Conservation (phyloP, 768 basidiomycete species). For the Boletus reticuloceps region DNA sequence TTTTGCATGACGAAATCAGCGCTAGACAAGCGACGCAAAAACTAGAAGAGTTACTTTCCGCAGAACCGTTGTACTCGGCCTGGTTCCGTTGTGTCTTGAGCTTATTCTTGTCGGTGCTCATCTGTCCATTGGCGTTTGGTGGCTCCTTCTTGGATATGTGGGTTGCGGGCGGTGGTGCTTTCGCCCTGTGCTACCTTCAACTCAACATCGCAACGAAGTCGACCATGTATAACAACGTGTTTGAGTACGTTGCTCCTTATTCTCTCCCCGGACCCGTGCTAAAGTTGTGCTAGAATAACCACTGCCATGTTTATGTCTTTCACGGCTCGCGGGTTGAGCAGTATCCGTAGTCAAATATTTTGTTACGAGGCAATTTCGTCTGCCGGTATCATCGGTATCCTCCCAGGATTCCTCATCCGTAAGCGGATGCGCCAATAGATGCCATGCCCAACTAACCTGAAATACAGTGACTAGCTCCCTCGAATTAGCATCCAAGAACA, state of each 20-base stretch:
- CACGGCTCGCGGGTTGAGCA: constrained; percentile 75
- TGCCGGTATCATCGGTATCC: constrained; percentile 80
- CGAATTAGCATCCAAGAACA: constrained; percentile 83
- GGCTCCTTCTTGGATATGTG: constrained; percentile 85
- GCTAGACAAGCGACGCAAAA: constrained; percentile 70
- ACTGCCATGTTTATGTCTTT: constrained; percentile 82
- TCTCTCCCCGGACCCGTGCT: neutral
- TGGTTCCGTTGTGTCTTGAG: constrained; percentile 64
- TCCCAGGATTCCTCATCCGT: constrained; percentile 88
- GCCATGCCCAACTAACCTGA: constrained; percentile 3
- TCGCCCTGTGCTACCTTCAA: constrained; percentile 67
- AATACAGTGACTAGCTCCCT: constrained; percentile 72
- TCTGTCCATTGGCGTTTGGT: constrained; percentile 83
- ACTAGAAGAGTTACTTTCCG: constrained; percentile 60
- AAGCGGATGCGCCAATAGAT: constrained; percentile 24
- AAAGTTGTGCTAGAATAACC: constrained; percentile 57
- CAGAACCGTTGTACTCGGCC: constrained; percentile 62
- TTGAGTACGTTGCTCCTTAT: constrained; percentile 55
- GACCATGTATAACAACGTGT: constrained; percentile 84
- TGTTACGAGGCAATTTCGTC: constrained; percentile 93
- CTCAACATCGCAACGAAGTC: constrained; percentile 73
- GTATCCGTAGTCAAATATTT: constrained; percentile 73
- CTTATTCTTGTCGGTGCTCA: constrained; percentile 69
- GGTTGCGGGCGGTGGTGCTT: constrained; percentile 69
- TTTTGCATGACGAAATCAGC: constrained; percentile 90